Percentiles rank a stretch among this genome's conserved stretches.
Conservation (phyloP, 192 early-diverging fungal genomes). For the Entomortierella lignicola region DNA sequence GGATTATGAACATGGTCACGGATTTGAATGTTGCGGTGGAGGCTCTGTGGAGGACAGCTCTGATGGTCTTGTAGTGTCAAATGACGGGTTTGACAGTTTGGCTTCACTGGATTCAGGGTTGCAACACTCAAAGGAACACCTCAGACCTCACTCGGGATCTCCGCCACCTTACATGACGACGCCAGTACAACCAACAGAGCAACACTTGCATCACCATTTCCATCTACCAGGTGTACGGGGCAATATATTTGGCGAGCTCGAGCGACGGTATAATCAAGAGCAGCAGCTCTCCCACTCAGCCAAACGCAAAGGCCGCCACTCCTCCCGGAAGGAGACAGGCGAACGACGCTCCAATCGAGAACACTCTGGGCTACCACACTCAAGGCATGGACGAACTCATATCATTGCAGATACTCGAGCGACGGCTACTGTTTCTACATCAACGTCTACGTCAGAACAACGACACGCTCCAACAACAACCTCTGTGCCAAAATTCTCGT, state of each 20-base stretch:
- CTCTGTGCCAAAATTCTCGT: not conserved
- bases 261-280: constrained; percentile 30
- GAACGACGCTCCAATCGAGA: constrained; percentile 8
- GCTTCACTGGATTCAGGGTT: not conserved
- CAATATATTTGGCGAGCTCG: constrained; percentile 50
- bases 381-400: constrained; percentile 6
- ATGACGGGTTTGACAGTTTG: constrained; percentile 6
- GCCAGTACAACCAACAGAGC: constrained; percentile 12
- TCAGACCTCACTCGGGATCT: not conserved
- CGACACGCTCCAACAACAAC: constrained; percentile 9
- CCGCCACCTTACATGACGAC: constrained; percentile 49
- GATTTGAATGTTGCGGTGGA: constrained; percentile 35
- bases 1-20: constrained; percentile 51
- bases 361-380: constrained; percentile 1
- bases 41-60: constrained; percentile 5
- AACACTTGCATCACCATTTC: constrained; percentile 46
- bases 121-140: constrained; percentile 4
- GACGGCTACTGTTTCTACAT: constrained; percentile 39
- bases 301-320: constrained; percentile 9
- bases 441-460: constrained; percentile 44
- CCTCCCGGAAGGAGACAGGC: constrained; percentile 15
- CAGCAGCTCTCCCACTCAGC: constrained; percentile 3
- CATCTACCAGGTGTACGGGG: constrained; percentile 47
- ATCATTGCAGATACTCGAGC: not conserved
- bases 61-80: not conserved